Evolutionary conservation across 495 filamentous ascomycete species (phyloP), one percentile per base, ranked within the genome.

Genomic region (Aspergillus heteromorphus): DNA sequence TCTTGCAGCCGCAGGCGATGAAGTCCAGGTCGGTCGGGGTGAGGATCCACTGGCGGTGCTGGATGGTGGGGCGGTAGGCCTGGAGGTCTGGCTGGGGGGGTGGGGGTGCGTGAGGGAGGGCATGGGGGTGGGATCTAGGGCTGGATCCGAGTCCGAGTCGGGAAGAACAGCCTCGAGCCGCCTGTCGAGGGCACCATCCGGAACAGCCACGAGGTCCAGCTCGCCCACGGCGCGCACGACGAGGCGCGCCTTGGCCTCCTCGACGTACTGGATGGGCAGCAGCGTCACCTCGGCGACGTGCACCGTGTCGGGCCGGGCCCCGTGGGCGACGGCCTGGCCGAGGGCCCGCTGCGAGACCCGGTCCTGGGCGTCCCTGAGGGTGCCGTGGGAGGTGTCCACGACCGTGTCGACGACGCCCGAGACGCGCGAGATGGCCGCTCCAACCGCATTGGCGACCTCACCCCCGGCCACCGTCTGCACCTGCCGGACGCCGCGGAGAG

Each of bases 1-100:
- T 77, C 54, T 82, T 81, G 58, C 80, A 81, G 1, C 83, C 83
- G 19, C 73, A 75, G 1, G 78, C 68, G 18, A 87, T 79, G 68
- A 78, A 87, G 11, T 63, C 38, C 5, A 85, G 69, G 63, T 87
- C 83, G 0, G 76, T 79, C 41, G 80, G 70, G 69, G 51, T 84
- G 53, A 65, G 78, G 71, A 83, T 81, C 84, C 38, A 79, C 63
- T 31, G 42, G 1, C 21, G 17, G 17, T 58, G 43, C 30, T 59
- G 51, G 7, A 65, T 45, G 7, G 54, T 6, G 6, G 63, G 63
- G 2, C 53, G 49, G 19, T 66, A 66, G 1, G 45, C 48, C 14
- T 58, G 21, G 11, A 61, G 7, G 36, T 54, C n/a, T n/a, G n/a
- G n/a, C n/a, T n/a, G n/a, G n/a, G n/a, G n/a, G n/a, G n/a, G n/a